Percentiles rank a stretch among this genome's conserved stretches.
phyloP scores from a whole-genome alignment of 768 basidiomycete species.

The Termitomyces eurrhizus region DNA sequence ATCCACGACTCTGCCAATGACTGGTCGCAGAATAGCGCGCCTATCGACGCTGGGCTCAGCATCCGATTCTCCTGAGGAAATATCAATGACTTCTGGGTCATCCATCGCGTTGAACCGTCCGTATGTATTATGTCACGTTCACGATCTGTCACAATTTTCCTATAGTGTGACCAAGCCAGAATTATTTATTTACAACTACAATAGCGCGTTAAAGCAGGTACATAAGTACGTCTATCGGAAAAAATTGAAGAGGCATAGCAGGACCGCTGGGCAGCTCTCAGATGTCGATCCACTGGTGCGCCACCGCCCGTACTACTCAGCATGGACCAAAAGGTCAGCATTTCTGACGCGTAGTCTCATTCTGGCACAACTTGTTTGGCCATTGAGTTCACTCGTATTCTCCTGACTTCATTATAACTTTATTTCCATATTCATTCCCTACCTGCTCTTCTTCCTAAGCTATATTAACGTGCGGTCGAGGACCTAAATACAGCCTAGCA shows the following conservation, averaged over 20 bases:
- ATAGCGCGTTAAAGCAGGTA: too few species aligned
- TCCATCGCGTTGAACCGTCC: constrained; percentile 11
- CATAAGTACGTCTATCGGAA: too few species aligned
- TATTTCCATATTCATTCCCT: too few species aligned
- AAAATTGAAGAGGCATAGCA: too few species aligned
- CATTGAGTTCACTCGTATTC: neutral
- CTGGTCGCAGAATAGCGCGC: constrained; percentile 58
- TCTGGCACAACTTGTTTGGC: too few species aligned
- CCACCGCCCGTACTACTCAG: neutral
- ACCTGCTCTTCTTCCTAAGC: neutral
- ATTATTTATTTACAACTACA: too few species aligned
- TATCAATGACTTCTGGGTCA: constrained; percentile 32
- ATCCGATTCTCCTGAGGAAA: constrained; percentile 28
- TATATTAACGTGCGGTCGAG: neutral
- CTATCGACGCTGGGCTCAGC: constrained; percentile 30
- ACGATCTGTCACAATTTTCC: constrained; percentile 6
- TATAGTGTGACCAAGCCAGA: neutral
- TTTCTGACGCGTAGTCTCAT: neutral
- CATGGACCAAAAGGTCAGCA: neutral
- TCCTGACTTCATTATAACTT: neutral
- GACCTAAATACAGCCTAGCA: neutral
- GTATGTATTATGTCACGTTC: constrained; percentile 16
- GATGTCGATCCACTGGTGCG: neutral
- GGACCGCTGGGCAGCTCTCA: too few species aligned
- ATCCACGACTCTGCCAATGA: constrained; percentile 72